These are phyloP conservation scores for Candida sphagnicola DNA, from an alignment of 805 yeast species.

Conservation along the genomic window DNA sequence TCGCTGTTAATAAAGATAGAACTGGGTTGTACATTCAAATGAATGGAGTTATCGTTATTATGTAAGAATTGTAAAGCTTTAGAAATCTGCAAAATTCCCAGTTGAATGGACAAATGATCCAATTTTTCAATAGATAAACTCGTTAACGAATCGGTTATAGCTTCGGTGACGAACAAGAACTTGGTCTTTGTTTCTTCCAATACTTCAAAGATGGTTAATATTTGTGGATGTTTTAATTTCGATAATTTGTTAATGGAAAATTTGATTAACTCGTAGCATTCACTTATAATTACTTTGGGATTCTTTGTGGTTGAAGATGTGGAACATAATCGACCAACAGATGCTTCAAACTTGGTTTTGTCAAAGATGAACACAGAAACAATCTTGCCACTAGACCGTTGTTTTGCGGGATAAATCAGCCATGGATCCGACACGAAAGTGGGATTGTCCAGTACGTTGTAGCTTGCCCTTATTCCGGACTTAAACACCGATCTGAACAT, in stretches of 20 bases:
- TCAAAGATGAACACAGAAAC: constrained; percentile 87
- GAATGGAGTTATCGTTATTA: constrained; percentile 67
- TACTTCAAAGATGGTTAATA: constrained; percentile 81
- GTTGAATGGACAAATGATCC: constrained; percentile 70
- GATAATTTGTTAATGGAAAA: constrained; percentile 69
- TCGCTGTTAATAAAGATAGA: constrained; percentile 73
- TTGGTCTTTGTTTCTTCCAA: constrained; percentile 80
- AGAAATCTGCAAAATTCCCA: constrained; percentile 76
- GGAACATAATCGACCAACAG: constrained; percentile 37
- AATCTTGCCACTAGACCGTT: constrained; percentile 51
- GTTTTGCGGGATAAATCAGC: constrained; percentile 83
- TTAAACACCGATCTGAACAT: constrained; percentile 55
- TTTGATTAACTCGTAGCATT: constrained; percentile 61
- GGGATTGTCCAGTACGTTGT: constrained; percentile 67
- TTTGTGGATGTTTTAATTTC: constrained; percentile 84
- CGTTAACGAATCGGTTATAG: constrained; percentile 54
- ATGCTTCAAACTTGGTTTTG: constrained; percentile 66
- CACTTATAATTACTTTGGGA: constrained; percentile 52
- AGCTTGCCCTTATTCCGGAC: constrained; percentile 61
- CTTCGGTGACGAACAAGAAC: constrained; percentile 81
- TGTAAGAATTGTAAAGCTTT: constrained; percentile 83
- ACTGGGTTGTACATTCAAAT: constrained; percentile 73
- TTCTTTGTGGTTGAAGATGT: constrained; percentile 31
- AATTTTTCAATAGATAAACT: constrained; percentile 33
- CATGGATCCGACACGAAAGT: constrained; percentile 76